Base-by-base conservation (phyloP, 805 yeast genomes). In the Saccharomycopsis fodiens region DNA sequence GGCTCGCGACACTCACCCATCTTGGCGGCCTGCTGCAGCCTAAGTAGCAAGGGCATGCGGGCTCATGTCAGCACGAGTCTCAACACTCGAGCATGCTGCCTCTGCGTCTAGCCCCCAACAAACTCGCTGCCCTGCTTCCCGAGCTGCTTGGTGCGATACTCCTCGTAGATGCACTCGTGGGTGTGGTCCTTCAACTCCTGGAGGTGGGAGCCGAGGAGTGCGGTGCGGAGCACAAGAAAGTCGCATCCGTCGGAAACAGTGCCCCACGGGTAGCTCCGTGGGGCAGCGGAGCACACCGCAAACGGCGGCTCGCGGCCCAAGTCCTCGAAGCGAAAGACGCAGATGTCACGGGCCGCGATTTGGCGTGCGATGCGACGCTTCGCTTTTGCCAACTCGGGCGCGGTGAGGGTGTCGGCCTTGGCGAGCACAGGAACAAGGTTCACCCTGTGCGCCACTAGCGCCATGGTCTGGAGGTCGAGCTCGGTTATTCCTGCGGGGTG, bases 401-500 rank as follows among this genome's bases (percentile, higher is more conserved):
- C 70, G 0, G 95, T 85, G 54, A 86, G 68, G 1, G 86, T 70
- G 60, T 89, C 97, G 2, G 95, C 79, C 57, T 85, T 82, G 31
- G 85, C 76, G 47, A 89, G 75, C 21, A 88, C 79, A 1, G 97
- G 96, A 37, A 89, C 76, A 21, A 91, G 72, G 64, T 89, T 89
- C 17, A 85, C 95, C 53, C 79, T 76, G 20, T 75, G 70, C 13
- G 89, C 75, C 42, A 89, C 69, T 39, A 72, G 68, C 54, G 70
- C 76, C 82, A 89, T 84, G 44, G 85, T 70, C 52, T 72, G 74
- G 45, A 83, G 69, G 59, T 91, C 97, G 44, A 82, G 65, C 57
- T 84, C 88, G 46, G 84, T 67, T 50, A 79, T 64, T 3, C 73
- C 74, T 7, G 74, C 73, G 1, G 91, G 82, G 42, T 82, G 77